These are phyloP conservation scores for Colletotrichum nymphaeae DNA, from an alignment of 2,329 filamentous ascomycete species.

Conservation along the genomic window DNA sequence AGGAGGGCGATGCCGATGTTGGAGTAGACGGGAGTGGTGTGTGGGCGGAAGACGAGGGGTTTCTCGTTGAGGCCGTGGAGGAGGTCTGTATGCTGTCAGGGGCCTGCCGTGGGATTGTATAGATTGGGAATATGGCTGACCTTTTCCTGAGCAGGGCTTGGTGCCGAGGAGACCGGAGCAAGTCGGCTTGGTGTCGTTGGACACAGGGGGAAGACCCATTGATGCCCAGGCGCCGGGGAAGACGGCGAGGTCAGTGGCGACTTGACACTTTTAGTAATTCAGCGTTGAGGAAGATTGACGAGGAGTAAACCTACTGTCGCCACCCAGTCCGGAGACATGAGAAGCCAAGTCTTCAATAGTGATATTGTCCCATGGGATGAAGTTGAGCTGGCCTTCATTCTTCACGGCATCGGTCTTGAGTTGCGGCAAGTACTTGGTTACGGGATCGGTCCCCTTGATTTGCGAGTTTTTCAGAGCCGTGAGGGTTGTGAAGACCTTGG, in stretches of 20 bases:
- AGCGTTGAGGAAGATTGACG: no score
- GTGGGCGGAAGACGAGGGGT: constrained; percentile 35
- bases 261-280: background rate
- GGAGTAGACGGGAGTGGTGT: constrained; percentile 38
- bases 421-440: constrained; percentile 41
- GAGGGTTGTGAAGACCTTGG: constrained; percentile 54
- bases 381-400: background rate
- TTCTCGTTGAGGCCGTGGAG: constrained; percentile 34
- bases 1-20: constrained; percentile 40
- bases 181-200: constrained; percentile 24
- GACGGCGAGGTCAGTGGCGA: constrained; percentile 29
- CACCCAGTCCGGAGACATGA: constrained; percentile 34
- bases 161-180: constrained; percentile 34
- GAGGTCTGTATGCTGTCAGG: constrained; percentile 34
- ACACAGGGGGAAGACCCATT: constrained; percentile 29
- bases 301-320: constrained; percentile 31
- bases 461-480: constrained; percentile 44
- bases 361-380: constrained; percentile 34
- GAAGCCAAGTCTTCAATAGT: constrained; percentile 37
- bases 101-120: background rate
- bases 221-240: constrained; percentile 9
- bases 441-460: constrained; percentile 41
- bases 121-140: background rate
- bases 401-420: constrained; percentile 11
- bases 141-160: constrained; percentile 20